Evolutionary conservation across 2,329 filamentous ascomycete species (phyloP).

Genomic region (Phyllosticta paracitricarpa): DNA sequence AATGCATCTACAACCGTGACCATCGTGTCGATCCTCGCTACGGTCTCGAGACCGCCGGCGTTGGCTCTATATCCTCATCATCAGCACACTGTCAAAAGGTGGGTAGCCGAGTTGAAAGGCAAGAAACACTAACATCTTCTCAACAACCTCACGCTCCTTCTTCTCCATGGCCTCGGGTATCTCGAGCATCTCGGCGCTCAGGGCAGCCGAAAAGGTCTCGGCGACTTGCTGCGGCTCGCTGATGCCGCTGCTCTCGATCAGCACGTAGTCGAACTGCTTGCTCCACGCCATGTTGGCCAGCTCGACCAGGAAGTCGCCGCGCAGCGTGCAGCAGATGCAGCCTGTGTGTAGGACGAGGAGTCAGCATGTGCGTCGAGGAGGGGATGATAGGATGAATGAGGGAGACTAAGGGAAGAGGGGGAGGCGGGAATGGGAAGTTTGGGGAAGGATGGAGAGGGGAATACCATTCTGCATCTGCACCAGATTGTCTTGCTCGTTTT

Average conservation of each 20-base stretch:
- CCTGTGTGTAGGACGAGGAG: constrained; percentile 18
- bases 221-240: constrained; percentile 66
- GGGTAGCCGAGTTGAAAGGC: background rate
- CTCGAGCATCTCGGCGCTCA: constrained; percentile 37
- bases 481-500: constrained; percentile 47
- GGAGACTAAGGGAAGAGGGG: too few relatives aligned
- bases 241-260: constrained; percentile 63
- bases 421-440: background rate
- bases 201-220: constrained; percentile 55
- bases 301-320: constrained; percentile 61
- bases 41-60: constrained; percentile 54
- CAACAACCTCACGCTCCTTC: constrained; percentile 35
- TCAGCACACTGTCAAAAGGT: background rate
- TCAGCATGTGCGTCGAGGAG: background rate
- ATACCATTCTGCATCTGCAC: constrained; percentile 53
- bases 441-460: background rate
- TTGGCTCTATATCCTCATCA: constrained; percentile 30
- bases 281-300: constrained; percentile 53
- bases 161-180: constrained; percentile 33
- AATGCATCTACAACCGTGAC: constrained; percentile 66
- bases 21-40: constrained; percentile 59
- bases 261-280: constrained; percentile 57
- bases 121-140: constrained; percentile 33
- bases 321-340: constrained; percentile 67
- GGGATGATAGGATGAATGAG: too few relatives aligned